phyloP scores from a whole-genome alignment of 331 rosid genomes.

The Stylosanthes scabra region DNA sequence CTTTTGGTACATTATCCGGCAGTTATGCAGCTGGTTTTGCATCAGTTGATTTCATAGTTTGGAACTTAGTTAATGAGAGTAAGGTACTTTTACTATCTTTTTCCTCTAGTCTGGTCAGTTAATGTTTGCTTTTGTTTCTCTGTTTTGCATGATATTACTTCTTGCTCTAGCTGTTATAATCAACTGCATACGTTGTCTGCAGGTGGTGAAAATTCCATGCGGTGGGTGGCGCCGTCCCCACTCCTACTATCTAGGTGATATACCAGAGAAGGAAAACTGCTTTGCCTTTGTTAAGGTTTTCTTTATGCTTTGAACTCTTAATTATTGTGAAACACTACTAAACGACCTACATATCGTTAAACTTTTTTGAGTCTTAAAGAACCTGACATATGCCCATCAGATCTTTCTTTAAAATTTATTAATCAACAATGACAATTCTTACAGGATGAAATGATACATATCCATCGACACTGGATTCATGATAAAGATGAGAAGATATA shows the following conservation, averaged over 20 bases:
- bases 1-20: conserved; percentile 44
- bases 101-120: conserved; percentile 25
- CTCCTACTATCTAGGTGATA: conserved; percentile 84
- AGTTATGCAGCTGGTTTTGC: conserved; percentile 92
- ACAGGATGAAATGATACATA: conserved; percentile 86
- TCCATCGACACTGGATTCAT: conserved; percentile 66
- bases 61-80: conserved; percentile 81
- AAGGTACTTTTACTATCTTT: conserved; percentile 69
- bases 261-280: conserved; percentile 82
- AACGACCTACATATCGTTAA: conserved; percentile 20
- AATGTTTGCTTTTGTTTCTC: background rate
- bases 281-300: conserved; percentile 94
- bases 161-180: conserved; percentile 32
- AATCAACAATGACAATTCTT: conserved; percentile 27
- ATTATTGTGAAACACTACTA: conserved; percentile 12
- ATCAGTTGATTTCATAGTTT: conserved; percentile 83
- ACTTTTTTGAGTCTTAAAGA: conserved; percentile 19
- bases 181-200: conserved; percentile 34
- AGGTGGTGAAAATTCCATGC: conserved; percentile 87
- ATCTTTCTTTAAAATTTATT: conserved; percentile 12
- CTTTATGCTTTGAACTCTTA: conserved; percentile 23
- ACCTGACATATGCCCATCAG: conserved; percentile 14
- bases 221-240: conserved; percentile 99
- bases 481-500: conserved; percentile 59
- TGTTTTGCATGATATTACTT: conserved; percentile 20